phyloP scores from a whole-genome alignment of 164 flowering plant genomes.

The Aristolochia californica region DNA sequence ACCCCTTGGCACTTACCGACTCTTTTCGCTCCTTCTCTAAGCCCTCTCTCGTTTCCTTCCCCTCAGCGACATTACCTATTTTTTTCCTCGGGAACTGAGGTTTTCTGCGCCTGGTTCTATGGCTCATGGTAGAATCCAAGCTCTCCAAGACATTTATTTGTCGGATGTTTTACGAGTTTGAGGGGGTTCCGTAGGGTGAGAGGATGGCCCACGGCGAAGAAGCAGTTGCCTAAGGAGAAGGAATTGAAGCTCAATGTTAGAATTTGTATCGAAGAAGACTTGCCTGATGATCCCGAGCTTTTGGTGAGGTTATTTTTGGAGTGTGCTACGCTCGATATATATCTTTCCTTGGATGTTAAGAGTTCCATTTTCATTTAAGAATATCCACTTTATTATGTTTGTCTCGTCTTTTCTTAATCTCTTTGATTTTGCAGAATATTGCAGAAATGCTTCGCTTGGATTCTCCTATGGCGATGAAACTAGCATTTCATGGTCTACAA shows the following conservation, averaged over 20 bases:
- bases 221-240: slow-evolving; percentile 23
- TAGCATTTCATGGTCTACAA: slow-evolving; percentile 67
- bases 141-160: slow-evolving; percentile 2
- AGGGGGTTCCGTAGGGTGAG: slow-evolving; percentile 32
- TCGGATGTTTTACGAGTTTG: slow-evolving; percentile 12
- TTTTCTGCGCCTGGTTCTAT: slow-evolving; percentile 18
- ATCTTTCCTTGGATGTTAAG: no score
- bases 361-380: no score
- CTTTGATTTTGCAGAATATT: slow-evolving; percentile 41
- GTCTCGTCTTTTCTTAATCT: background rate
- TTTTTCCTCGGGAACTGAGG: slow-evolving; percentile 13
- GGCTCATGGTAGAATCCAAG: slow-evolving; percentile 10
- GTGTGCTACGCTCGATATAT: background rate
- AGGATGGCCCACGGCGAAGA: slow-evolving; percentile 28
- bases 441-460: slow-evolving; percentile 77
- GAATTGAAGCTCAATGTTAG: slow-evolving; percentile 68
- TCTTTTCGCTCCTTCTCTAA: background rate
- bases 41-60: background rate
- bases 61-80: background rate
- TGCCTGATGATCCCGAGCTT: slow-evolving; percentile 81
- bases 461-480: slow-evolving; percentile 89
- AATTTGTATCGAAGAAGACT: slow-evolving; percentile 69
- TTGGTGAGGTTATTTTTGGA: slow-evolving; percentile 26
- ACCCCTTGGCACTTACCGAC: slow-evolving; percentile 3
- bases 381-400: no score